Percentiles rank a stretch among this genome's conserved stretches.
Conservation (phyloP, 202 grass and related monocot genomes). For the Dendrocalamus latiflorus region DNA sequence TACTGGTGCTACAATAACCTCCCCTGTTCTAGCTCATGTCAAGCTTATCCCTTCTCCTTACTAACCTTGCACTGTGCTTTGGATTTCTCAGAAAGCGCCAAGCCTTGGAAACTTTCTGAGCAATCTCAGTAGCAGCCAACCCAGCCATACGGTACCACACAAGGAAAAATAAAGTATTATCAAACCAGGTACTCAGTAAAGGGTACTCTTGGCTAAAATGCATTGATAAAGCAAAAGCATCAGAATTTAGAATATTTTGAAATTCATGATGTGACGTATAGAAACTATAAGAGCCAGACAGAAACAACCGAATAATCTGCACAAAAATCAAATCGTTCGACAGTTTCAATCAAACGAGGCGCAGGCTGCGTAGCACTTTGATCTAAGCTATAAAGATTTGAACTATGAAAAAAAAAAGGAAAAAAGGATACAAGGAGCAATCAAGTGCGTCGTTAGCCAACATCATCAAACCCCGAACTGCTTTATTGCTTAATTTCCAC, state of each 20-base stretch:
- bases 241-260: not conserved
- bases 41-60: slow-evolving; percentile 80
- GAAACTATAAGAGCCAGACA: not conserved
- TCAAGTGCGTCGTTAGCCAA: not conserved
- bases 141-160: slow-evolving; percentile 91
- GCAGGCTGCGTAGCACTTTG: not conserved
- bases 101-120: slow-evolving; percentile 93
- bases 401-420: not conserved
- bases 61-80: slow-evolving; percentile 64
- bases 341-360: not conserved
- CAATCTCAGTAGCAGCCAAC: slow-evolving; percentile 95
- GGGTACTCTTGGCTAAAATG: not conserved
- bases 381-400: not conserved
- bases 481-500: not conserved
- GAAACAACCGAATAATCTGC: slow-evolving; percentile 12
- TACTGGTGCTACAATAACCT: slow-evolving; percentile 75
- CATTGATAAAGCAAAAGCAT: slow-evolving; percentile 3
- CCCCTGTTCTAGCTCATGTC: slow-evolving; percentile 79
- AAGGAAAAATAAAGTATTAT: slow-evolving; percentile 28
- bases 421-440: not conserved
- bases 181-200: not conserved
- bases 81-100: slow-evolving; percentile 85
- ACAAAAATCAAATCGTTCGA: not conserved
- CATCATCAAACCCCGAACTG: not conserved
- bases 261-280: not conserved